Conservation (phyloP, 2,329 filamentous ascomycete species). For the Pezicula radicicola region DNA sequence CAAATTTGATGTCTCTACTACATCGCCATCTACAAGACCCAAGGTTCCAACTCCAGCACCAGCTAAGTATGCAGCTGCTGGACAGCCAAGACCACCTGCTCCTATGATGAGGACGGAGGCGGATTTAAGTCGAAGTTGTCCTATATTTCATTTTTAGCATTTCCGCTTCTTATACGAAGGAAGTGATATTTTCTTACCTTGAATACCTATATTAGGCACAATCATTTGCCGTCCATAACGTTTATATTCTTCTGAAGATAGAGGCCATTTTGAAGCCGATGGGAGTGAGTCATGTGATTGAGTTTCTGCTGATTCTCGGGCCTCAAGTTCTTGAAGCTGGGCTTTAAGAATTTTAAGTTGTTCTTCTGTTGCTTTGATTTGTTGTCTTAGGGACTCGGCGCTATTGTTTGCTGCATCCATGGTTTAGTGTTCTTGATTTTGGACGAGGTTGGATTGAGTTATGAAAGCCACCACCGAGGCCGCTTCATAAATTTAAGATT, state of each 20-base stretch:
- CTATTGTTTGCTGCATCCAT: slow-evolving; percentile 35
- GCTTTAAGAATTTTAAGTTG: slow-evolving; percentile 43
- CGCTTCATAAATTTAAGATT: neutral
- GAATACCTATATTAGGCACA: slow-evolving; percentile 74
- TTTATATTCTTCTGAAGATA: slow-evolving; percentile 71
- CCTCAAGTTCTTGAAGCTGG: slow-evolving; percentile 36
- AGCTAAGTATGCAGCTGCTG: slow-evolving; percentile 87
- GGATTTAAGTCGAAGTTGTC: slow-evolving; percentile 70
- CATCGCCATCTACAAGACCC: slow-evolving; percentile 83
- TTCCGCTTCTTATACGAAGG: neutral
- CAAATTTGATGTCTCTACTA: slow-evolving; percentile 84
- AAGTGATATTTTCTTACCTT: slow-evolving; percentile 46
- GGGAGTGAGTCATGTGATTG: slow-evolving; percentile 10
- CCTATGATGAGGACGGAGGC: slow-evolving; percentile 79
- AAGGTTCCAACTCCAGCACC: slow-evolving; percentile 83
- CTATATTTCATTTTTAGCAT: slow-evolving; percentile 37
- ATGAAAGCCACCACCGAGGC: neutral
- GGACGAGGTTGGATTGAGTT: slow-evolving; percentile 4
- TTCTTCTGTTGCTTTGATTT: slow-evolving; percentile 46
- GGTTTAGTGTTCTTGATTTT: slow-evolving; percentile 7
- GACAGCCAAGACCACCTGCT: slow-evolving; percentile 86
- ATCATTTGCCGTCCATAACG: slow-evolving; percentile 92
- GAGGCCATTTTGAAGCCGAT: slow-evolving; percentile 56
- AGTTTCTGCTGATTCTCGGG: slow-evolving; percentile 4
- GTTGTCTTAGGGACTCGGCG: slow-evolving; percentile 37